Evolutionary conservation across 805 yeast species (phyloP).

Genomic region (Sugiyamaella chiloensis): DNA sequence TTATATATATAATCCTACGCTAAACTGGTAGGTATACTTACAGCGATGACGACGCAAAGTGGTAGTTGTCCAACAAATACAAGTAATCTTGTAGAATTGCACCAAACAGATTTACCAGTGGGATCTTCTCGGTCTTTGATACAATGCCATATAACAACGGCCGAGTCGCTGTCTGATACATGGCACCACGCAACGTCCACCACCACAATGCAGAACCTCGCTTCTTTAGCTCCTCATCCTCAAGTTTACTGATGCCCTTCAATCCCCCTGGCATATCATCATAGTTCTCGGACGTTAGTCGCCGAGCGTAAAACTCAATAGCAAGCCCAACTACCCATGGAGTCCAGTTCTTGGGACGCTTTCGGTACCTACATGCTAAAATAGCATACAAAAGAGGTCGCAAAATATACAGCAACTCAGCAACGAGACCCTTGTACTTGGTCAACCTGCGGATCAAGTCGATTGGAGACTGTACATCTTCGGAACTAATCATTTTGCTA

Average conservation of each 20-base stretch:
- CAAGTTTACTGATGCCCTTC: slow-evolving; percentile 31
- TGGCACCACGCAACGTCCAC: slow-evolving; percentile 40
- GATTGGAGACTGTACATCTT: slow-evolving; percentile 32
- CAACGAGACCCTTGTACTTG: slow-evolving; percentile 22
- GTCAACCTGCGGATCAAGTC: slow-evolving; percentile 31
- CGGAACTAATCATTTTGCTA: slow-evolving; percentile 30
- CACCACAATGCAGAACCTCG: slow-evolving; percentile 33
- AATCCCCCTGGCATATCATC: slow-evolving; percentile 26
- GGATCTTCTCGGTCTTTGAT: slow-evolving; percentile 28
- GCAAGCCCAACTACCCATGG: slow-evolving; percentile 40
- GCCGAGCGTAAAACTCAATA: slow-evolving; percentile 33
- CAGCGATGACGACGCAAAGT: slow-evolving; percentile 31
- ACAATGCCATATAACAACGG: slow-evolving; percentile 31
- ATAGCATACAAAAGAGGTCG: slow-evolving; percentile 40
- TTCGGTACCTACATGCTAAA: slow-evolving; percentile 27
- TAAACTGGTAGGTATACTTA: slow-evolving; percentile 7
- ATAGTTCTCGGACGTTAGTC: slow-evolving; percentile 26
- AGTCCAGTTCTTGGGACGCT: slow-evolving; percentile 32
- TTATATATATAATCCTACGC: background rate
- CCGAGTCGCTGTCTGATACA: slow-evolving; percentile 34
- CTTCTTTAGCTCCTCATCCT: slow-evolving; percentile 30
- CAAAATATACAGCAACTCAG: slow-evolving; percentile 36
- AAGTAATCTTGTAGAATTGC: slow-evolving; percentile 37
- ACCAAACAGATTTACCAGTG: slow-evolving; percentile 33
- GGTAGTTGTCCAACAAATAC: slow-evolving; percentile 37